Evolutionary conservation across 2,329 filamentous ascomycete species (phyloP).

Genomic region (Diaporthe longicolla): DNA sequence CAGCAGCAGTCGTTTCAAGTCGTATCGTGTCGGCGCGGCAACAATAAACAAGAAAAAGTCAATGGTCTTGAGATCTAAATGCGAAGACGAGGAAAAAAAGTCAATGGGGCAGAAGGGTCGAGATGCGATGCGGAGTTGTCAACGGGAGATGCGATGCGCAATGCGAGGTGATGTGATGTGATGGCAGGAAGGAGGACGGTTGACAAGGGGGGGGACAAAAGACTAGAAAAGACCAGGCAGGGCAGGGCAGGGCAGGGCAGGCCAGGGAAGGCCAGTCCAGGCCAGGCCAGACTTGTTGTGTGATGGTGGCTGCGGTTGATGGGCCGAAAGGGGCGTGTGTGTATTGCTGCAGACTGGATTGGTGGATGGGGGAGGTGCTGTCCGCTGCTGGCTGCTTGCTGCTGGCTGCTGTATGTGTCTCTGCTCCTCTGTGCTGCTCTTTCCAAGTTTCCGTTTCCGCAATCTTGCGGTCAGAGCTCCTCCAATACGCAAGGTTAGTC

Average conservation of each 20-base stretch:
- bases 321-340: slow-evolving; percentile 10
- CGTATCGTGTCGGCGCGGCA: slow-evolving; percentile 3
- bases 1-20: slow-evolving; percentile 8
- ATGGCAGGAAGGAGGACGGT: slow-evolving; percentile 7
- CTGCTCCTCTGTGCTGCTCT: background rate
- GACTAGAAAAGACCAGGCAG: slow-evolving; percentile 29
- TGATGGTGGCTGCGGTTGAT: slow-evolving; percentile 7
- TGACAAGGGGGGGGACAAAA: slow-evolving; percentile 19
- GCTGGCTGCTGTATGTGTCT: too few relatives aligned
- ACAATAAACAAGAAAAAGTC: background rate
- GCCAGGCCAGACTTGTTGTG: slow-evolving; percentile 9
- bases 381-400: too few relatives aligned
- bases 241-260: background rate
- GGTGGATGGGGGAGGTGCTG: background rate
- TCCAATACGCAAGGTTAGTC: background rate
- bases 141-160: slow-evolving; percentile 15
- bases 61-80: slow-evolving; percentile 26
- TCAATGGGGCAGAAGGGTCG: slow-evolving; percentile 14
- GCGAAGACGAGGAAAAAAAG: slow-evolving; percentile 18
- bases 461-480: slow-evolving; percentile 35
- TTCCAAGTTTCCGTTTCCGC: slow-evolving; percentile 25
- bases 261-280: background rate
- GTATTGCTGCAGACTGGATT: background rate
- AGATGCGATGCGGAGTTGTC: slow-evolving; percentile 4
- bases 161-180: slow-evolving; percentile 35